Evolutionary conservation across 257 asterid genomes (phyloP), one percentile per base, ranked within the genome.

Genomic region (Solanum habrochaites): DNA sequence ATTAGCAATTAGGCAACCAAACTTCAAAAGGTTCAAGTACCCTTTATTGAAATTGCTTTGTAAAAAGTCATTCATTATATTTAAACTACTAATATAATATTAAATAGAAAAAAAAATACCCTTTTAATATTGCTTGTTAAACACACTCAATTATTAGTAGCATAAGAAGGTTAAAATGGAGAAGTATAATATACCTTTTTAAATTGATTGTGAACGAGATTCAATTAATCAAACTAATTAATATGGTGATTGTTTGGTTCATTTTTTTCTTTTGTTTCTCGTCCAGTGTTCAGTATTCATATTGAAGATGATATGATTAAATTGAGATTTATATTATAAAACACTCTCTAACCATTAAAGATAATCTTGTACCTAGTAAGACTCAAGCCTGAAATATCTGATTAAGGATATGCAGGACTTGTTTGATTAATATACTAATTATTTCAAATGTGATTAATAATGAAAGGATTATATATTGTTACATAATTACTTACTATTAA

Each of bases 1-100:
- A 75, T 86, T 85, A 85, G 92, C 35, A 43, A 75, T 87, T 87
- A 86, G 92, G 91, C 82, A 73, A 90, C 93, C 93, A 91, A 81
- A 81, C 66, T 87, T 85, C 89, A 86, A 85, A 92, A 90, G 86
- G 89, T 89, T 86, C 66, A 64, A 90, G 83, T 56, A 72, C 85
- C 66, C 88, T 86, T 87, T 67, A 49, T 85, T 89, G 90, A 86
- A 86, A 83, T 87, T 82, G 58, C 88, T 77, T 77, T 62, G 72
- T 29, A 75, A 85, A 85, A 85, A 85, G 43, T 25, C 23, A 11
- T 74, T 32, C 11, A 31, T 73, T 73, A 64, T 56, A 29, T 5
- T 70, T 58, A 40, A 25, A 35, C 25, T 25, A 35, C 12, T 64
- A 56, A 40, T 15, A 39, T 86, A 60, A 80, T 82, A 11, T 49